Conservation (phyloP, 257 asterid genomes). For the Penstemon davidsonii region DNA sequence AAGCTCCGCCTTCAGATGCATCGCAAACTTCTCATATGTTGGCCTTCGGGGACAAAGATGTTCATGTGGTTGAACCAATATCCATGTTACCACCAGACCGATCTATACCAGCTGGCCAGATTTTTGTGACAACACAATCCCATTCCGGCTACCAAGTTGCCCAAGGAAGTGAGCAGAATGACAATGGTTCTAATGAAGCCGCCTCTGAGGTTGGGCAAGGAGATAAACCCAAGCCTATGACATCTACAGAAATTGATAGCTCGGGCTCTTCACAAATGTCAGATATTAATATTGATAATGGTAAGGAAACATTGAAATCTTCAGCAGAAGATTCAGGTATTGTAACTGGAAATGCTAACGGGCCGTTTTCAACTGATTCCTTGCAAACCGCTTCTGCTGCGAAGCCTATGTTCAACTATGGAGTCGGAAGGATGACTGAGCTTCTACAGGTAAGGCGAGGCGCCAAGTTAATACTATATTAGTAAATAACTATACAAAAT, state of each 20-base stretch:
- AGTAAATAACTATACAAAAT: background rate
- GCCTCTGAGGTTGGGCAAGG: conserved; percentile 30
- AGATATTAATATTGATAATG: conserved; percentile 41
- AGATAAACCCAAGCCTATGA: conserved; percentile 36
- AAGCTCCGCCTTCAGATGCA: conserved; percentile 27
- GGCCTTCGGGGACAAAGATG: conserved; percentile 53
- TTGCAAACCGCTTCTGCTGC: conserved; percentile 36
- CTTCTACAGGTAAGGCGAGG: conserved; percentile 65
- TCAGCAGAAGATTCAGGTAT: conserved; percentile 41
- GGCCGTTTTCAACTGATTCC: conserved; percentile 35
- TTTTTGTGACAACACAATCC: conserved; percentile 37
- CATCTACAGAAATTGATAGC: conserved; percentile 32
- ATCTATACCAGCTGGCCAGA: conserved; percentile 50
- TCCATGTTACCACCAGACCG: conserved; percentile 65
- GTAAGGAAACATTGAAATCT: conserved; percentile 34
- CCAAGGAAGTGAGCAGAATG: conserved; percentile 36
- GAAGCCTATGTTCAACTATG: conserved; percentile 46
- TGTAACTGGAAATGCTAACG: conserved; percentile 28
- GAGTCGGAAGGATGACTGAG: conserved; percentile 88
- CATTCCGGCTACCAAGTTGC: conserved; percentile 38
- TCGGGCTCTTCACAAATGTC: conserved; percentile 52
- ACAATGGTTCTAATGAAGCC: conserved; percentile 29
- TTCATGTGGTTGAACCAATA: conserved; percentile 62
- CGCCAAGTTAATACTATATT: background rate
- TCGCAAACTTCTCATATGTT: conserved; percentile 30